Evolutionary conservation across 805 yeast species (phyloP).

Genomic region (Kazachstania psychrophila): DNA sequence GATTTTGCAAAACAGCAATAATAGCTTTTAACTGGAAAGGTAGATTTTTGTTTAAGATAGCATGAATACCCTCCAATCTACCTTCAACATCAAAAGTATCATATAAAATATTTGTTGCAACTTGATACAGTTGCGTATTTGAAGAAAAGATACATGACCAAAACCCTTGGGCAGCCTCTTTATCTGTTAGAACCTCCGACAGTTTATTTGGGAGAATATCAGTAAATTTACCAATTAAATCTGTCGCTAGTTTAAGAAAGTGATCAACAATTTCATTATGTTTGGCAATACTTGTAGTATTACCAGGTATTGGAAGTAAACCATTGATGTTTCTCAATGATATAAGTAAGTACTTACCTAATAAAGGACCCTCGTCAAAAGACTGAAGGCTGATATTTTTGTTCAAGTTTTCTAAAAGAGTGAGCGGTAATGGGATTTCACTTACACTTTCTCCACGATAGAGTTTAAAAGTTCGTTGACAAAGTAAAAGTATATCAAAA

Average conservation of each 20-base stretch:
- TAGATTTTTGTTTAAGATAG: conserved; percentile 39
- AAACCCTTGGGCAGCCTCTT: conserved; percentile 47
- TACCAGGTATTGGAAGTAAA: conserved; percentile 19
- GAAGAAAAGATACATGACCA: conserved; percentile 72
- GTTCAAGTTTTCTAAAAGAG: conserved; percentile 26
- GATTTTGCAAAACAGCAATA: conserved; percentile 36
- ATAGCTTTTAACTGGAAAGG: conserved; percentile 41
- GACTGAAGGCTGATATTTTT: conserved; percentile 19
- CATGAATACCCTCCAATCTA: conserved; percentile 63
- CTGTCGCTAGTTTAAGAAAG: conserved; percentile 27
- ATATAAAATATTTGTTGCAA: conserved; percentile 61
- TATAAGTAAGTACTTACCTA: conserved; percentile 24
- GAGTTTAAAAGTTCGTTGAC: conserved; percentile 33
- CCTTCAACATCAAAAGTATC: conserved; percentile 76
- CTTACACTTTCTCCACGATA: conserved; percentile 24
- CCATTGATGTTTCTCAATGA: conserved; percentile 29
- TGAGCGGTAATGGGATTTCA: conserved; percentile 25
- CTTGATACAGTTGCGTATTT: conserved; percentile 46
- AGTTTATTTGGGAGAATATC: conserved; percentile 33
- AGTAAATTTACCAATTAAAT: conserved; percentile 32
- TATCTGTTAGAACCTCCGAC: conserved; percentile 33
- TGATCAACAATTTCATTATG: conserved; percentile 24
- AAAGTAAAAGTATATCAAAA: conserved; percentile 39
- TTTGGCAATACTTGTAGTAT: conserved; percentile 12
- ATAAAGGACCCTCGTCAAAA: conserved; percentile 26